Evolutionary conservation across 2,329 filamentous ascomycete genomes (phyloP).

Genomic region (Cladosporium austrohemisphaericum): DNA sequence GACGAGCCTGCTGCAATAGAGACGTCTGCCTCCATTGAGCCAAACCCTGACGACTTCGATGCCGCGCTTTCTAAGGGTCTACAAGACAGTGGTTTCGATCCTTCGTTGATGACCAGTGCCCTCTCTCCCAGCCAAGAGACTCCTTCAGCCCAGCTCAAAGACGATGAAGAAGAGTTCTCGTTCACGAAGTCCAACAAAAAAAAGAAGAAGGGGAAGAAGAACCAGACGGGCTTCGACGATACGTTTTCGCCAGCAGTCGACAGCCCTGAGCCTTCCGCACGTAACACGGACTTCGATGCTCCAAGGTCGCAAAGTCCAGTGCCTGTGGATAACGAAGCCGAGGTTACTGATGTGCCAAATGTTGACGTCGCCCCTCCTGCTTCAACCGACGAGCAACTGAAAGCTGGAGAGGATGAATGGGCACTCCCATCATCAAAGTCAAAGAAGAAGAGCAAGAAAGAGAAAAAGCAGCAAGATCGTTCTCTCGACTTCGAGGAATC

Average conservation of each 20-base stretch:
- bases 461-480: constrained; percentile 22
- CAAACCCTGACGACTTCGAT: constrained; percentile 29
- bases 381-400: constrained; percentile 8
- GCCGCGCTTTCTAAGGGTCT: constrained; percentile 36
- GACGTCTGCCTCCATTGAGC: constrained; percentile 8
- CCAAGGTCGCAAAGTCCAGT: not conserved
- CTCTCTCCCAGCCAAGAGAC: constrained; percentile 28
- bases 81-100: constrained; percentile 33
- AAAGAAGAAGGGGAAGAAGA: constrained; percentile 41
- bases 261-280: not conserved
- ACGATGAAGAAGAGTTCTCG: constrained; percentile 30
- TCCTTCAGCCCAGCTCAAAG: constrained; percentile 18
- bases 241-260: not conserved
- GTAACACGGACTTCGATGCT: not conserved
- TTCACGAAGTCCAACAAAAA: constrained; percentile 40
- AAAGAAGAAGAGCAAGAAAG: constrained; percentile 25
- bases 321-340: not conserved
- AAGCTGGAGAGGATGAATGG: constrained; percentile 5
- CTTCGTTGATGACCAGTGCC: constrained; percentile 36
- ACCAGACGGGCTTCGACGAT: not conserved
- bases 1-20: not conserved
- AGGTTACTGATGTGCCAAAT: not conserved
- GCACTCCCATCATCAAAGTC: constrained; percentile 19
- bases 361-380: not conserved
- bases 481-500: constrained; percentile 10